phyloP scores from a whole-genome alignment of 2,329 filamentous ascomycete genomes.

The Trichoderma brevicompactum region DNA sequence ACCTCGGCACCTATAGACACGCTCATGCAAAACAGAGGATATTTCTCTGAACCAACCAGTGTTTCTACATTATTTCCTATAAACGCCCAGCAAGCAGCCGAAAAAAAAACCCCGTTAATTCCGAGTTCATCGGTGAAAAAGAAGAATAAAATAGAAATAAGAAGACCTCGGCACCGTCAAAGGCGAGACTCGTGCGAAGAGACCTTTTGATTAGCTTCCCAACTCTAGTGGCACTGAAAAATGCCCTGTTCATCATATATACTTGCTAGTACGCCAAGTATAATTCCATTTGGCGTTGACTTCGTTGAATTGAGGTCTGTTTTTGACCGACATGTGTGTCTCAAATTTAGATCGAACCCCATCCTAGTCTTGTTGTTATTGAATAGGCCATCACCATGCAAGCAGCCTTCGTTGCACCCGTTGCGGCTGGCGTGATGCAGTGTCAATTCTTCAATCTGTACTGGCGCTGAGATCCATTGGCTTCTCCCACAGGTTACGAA shows the following conservation, averaged over 20 bases:
- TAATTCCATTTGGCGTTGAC: background rate
- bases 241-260: background rate
- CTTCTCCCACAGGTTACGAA: conserved; percentile 67
- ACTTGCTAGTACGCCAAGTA: background rate
- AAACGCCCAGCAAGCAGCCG: conserved; percentile 15
- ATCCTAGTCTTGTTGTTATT: background rate
- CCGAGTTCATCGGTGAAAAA: background rate
- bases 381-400: background rate
- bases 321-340: too few relatives aligned
- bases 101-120: background rate
- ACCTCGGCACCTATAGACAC: conserved; percentile 5
- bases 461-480: conserved; percentile 61
- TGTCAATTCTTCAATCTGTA: conserved; percentile 27
- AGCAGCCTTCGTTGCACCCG: background rate
- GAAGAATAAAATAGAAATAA: background rate
- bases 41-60: conserved; percentile 6
- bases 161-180: background rate
- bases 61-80: conserved; percentile 13
- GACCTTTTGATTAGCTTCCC: background rate
- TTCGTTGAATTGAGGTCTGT: too few relatives aligned
- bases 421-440: too few relatives aligned
- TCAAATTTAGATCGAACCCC: background rate
- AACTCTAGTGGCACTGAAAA: background rate
- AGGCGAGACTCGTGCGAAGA: background rate
- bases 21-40: background rate